Percentiles rank a stretch among this genome's conserved stretches.
Conservation (phyloP, 2,329 filamentous ascomycete genomes). For the Pseudodiploospora longispora region DNA sequence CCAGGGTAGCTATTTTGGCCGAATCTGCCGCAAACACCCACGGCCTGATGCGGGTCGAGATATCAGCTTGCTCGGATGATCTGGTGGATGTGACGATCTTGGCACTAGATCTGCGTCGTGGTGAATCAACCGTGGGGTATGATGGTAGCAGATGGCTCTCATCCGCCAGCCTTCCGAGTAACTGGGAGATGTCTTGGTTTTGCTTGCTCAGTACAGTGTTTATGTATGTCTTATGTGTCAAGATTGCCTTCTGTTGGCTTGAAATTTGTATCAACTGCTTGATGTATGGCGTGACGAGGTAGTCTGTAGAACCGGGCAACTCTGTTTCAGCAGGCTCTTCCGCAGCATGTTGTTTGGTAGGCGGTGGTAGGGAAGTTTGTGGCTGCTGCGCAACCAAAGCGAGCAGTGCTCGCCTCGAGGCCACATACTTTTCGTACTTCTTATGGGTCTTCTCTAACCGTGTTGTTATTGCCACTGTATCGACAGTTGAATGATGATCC, state of each 20-base stretch:
- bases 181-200: conserved; percentile 40
- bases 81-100: conserved; percentile 33
- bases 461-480: background rate
- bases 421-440: conserved; percentile 47
- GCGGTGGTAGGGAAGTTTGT: conserved; percentile 18
- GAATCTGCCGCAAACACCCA: conserved; percentile 55
- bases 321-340: conserved; percentile 8
- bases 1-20: conserved; percentile 50
- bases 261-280: conserved; percentile 44
- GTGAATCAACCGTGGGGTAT: conserved; percentile 35
- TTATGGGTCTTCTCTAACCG: conserved; percentile 40
- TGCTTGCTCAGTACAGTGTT: conserved; percentile 42
- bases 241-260: conserved; percentile 47
- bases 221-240: conserved; percentile 51
- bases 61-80: conserved; percentile 28
- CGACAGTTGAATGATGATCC: background rate
- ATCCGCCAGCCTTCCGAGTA: conserved; percentile 46
- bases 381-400: conserved; percentile 26
- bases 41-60: conserved; percentile 38
- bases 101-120: conserved; percentile 31
- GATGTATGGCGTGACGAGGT: conserved; percentile 50
- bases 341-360: conserved; percentile 10
- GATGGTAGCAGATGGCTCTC: conserved; percentile 54
- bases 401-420: conserved; percentile 40
- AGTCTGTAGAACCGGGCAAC: conserved; percentile 17